phyloP scores from a whole-genome alignment of 2,329 filamentous ascomycete species.

The Rosellinia necatrix region DNA sequence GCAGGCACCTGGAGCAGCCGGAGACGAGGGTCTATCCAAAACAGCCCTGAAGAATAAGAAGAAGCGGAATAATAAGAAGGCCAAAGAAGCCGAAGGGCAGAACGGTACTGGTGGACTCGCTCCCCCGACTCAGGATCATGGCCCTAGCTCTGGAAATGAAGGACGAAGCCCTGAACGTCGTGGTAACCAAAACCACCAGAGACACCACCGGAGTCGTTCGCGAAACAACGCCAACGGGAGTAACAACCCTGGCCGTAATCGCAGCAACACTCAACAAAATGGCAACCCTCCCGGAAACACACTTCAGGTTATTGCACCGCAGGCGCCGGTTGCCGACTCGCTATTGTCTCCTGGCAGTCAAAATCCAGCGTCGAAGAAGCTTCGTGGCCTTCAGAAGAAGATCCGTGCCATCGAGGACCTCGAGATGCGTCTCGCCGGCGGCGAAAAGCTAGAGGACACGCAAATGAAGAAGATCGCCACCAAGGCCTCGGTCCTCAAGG shows the following conservation, averaged over 20 bases:
- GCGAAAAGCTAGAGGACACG: conserved; percentile 97
- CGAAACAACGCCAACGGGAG: conserved; percentile 52
- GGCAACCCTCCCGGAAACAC: conserved; percentile 36
- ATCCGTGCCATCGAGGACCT: conserved; percentile 96
- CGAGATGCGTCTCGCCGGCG: conserved; percentile 92
- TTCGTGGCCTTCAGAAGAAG: conserved; percentile 93
- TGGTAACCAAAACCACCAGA: conserved; percentile 56
- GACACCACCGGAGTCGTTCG: conserved; percentile 57
- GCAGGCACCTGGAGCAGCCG: conserved; percentile 63
- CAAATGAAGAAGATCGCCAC: conserved; percentile 98
- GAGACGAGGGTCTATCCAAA: conserved; percentile 79
- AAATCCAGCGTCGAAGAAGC: conserved; percentile 89
- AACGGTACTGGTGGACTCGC: conserved; percentile 49
- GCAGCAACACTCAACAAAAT: conserved; percentile 54
- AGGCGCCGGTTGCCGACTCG: conserved; percentile 54
- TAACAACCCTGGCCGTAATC: conserved; percentile 54
- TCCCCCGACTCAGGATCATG: conserved; percentile 49
- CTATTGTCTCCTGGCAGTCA: conserved; percentile 50
- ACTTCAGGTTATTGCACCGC: conserved; percentile 40
- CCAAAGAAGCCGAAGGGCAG: conserved; percentile 75
- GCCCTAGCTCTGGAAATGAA: conserved; percentile 53
- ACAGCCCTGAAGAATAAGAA: conserved; percentile 96
- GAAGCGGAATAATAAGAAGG: conserved; percentile 91
- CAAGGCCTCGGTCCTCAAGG: conserved; percentile 81
- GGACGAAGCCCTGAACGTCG: conserved; percentile 71